Conservation (phyloP, 768 basidiomycete species). For the Psilocybe cubensis region DNA sequence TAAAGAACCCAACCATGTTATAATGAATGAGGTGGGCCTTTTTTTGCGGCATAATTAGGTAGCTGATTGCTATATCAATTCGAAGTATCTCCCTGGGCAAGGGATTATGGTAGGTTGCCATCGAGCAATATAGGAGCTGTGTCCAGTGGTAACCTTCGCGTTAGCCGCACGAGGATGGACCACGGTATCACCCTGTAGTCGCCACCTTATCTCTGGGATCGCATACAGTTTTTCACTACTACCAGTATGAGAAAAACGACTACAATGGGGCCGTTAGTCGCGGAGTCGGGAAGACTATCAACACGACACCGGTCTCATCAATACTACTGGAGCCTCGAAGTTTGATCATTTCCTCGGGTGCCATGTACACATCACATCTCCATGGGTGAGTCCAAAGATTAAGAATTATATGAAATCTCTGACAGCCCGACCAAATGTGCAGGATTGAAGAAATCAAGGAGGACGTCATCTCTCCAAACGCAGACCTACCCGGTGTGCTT, state of each 20-base stretch:
- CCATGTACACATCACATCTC: constrained; percentile 71
- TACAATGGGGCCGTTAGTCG: constrained; percentile 24
- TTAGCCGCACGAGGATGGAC: constrained; percentile 93
- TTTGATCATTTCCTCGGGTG: constrained; percentile 72
- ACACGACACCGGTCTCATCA: constrained; percentile 66
- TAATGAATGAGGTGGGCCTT: constrained; percentile 79
- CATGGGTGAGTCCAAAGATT: constrained; percentile 60
- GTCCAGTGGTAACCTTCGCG: constrained; percentile 12
- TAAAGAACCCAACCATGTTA: constrained; percentile 81
- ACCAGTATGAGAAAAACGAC: constrained; percentile 51
- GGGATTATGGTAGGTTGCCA: constrained; percentile 80
- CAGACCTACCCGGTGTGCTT: constrained; percentile 23
- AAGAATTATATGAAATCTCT: not conserved
- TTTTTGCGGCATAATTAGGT: not conserved
- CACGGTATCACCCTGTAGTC: constrained; percentile 85
- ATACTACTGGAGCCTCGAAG: constrained; percentile 86
- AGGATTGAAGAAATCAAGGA: constrained; percentile 62
- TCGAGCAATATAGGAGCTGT: not conserved
- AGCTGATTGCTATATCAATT: not conserved
- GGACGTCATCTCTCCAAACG: constrained; percentile 46
- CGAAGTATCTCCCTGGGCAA: constrained; percentile 85
- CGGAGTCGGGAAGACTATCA: constrained; percentile 55
- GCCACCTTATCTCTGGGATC: constrained; percentile 90
- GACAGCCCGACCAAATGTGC: constrained; percentile 2
- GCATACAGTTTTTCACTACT: constrained; percentile 84